Evolutionary conservation across 1,284 basidiomycete species (phyloP).

Genomic region (Cystobasidiaceae sp.): DNA sequence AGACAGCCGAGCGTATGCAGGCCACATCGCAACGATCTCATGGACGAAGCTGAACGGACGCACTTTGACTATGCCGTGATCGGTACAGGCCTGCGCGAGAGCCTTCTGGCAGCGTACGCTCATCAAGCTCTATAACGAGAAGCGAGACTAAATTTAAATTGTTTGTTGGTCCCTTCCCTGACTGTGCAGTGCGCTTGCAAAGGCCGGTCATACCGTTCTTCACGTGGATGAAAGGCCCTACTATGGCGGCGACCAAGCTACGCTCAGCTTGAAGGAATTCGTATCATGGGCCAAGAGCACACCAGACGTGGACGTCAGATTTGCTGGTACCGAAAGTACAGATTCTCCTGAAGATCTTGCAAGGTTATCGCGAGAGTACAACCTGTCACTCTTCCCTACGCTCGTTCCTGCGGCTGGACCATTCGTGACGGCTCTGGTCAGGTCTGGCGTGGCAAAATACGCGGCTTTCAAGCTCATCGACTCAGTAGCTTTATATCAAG

Average conservation of each 20-base stretch:
- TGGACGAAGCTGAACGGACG: constrained; percentile 37
- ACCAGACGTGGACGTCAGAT: not conserved
- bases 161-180: not conserved
- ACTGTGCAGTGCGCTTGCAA: constrained; percentile 61
- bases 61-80: constrained; percentile 75
- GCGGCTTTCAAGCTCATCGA: constrained; percentile 85
- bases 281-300: constrained; percentile 55
- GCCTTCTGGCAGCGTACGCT: constrained; percentile 85
- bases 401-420: constrained; percentile 74
- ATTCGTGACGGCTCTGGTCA: constrained; percentile 71
- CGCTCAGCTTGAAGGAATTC: constrained; percentile 74
- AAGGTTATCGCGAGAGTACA: constrained; percentile 66
- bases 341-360: constrained; percentile 51
- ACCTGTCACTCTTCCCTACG: constrained; percentile 74
- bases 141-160: too few relatives aligned
- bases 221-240: constrained; percentile 80
- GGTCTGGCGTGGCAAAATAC: constrained; percentile 82
- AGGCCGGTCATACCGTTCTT: constrained; percentile 76
- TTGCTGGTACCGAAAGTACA: constrained; percentile 46
- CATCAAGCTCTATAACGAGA: too few relatives aligned
- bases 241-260: constrained; percentile 80
- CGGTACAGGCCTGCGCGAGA: constrained; percentile 64
- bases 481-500: constrained; percentile 49
- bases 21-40: not conserved
- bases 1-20: too few relatives aligned